These are phyloP conservation scores for Trichothecium sympodiale DNA, from an alignment of 2,329 filamentous ascomycete species.

Conservation along the genomic window DNA sequence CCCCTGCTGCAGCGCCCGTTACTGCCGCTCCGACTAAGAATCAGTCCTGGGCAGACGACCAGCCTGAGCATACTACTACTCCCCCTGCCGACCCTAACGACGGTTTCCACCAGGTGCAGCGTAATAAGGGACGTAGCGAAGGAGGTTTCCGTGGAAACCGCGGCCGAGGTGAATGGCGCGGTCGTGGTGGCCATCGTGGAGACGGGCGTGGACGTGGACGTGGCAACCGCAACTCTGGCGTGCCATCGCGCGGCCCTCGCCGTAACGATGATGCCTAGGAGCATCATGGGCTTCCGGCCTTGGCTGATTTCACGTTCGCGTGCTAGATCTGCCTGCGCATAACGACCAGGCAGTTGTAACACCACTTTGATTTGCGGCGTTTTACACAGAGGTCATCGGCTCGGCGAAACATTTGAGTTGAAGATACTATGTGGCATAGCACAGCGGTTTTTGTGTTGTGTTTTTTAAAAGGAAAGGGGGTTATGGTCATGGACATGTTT, in stretches of 20 bases:
- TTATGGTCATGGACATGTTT: too few relatives aligned
- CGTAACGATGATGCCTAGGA: conserved; percentile 28
- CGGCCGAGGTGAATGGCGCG: conserved; percentile 38
- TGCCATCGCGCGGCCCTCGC: conserved; percentile 17
- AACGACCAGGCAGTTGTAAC: too few relatives aligned
- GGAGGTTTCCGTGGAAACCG: conserved; percentile 28
- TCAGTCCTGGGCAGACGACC: conserved; percentile 76
- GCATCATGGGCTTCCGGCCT: too few relatives aligned
- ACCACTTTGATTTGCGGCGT: too few relatives aligned
- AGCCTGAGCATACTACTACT: conserved; percentile 42
- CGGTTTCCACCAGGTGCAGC: conserved; percentile 63
- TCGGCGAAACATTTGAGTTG: too few relatives aligned
- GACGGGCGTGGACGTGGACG: conserved; percentile 32
- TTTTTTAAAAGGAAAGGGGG: too few relatives aligned
- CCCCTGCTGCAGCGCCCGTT: conserved; percentile 50
- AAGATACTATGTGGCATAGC: too few relatives aligned
- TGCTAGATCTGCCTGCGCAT: too few relatives aligned
- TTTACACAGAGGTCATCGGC: too few relatives aligned
- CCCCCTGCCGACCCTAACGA: conserved; percentile 37
- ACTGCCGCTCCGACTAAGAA: conserved; percentile 30
- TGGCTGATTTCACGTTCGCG: too few relatives aligned
- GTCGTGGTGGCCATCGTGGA: conserved; percentile 39
- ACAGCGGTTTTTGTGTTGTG: too few relatives aligned
- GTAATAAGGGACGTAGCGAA: conserved; percentile 45
- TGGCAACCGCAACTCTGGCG: conserved; percentile 23